Evolutionary conservation across 352 stramenopile genomes (phyloP).

Genomic region (Phytopythium montanum): DNA sequence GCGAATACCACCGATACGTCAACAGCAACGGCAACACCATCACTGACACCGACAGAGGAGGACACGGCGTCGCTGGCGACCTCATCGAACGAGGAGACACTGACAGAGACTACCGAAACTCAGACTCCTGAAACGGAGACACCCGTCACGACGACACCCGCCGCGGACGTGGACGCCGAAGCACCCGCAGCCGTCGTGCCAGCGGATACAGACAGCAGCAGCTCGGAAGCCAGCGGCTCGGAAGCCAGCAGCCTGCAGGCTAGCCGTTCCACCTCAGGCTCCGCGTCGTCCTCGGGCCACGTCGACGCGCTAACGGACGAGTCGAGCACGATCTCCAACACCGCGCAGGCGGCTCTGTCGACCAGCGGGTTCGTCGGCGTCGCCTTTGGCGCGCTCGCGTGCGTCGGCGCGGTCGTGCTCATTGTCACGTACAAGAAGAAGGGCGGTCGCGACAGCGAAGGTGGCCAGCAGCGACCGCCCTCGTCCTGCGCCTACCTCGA

Average conservation of each 20-base stretch:
- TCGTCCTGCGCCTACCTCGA: constrained; percentile 25
- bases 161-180: background rate
- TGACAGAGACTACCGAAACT: background rate
- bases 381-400: constrained; percentile 28
- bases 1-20: background rate
- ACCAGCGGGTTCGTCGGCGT: constrained; percentile 8
- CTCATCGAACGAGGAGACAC: background rate
- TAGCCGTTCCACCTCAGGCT: constrained; percentile 11
- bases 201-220: background rate
- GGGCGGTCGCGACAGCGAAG: background rate
- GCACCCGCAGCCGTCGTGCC: background rate
- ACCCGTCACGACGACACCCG: background rate
- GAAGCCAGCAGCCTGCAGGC: too few species aligned
- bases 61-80: background rate
- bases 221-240: too few species aligned
- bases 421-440: constrained; percentile 46
- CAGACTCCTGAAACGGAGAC: background rate
- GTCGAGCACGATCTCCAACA: constrained; percentile 1
- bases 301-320: constrained; percentile 16
- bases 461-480: constrained; percentile 5
- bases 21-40: background rate
- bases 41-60: too few species aligned
- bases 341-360: background rate
- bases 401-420: constrained; percentile 31
- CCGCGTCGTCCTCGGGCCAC: background rate